These are phyloP conservation scores for Dipteronia dyeriana DNA, from an alignment of 345 rosid species.

Conservation along the genomic window DNA sequence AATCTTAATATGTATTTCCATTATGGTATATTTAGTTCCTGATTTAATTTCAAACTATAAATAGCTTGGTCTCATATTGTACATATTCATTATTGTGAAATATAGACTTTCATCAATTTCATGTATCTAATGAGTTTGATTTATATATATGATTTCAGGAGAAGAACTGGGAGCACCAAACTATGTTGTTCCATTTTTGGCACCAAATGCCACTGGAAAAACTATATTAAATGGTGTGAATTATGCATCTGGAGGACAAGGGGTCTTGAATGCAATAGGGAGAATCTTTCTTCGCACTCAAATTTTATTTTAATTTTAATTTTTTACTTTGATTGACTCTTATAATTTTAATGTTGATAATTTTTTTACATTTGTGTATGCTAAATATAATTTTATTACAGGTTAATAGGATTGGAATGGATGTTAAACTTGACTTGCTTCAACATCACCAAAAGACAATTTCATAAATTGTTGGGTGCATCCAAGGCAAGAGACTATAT, in stretches of 20 bases:
- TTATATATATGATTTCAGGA: slow-evolving; percentile 36
- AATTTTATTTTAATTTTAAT: too few relatives aligned
- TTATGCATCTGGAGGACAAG: slow-evolving; percentile 96
- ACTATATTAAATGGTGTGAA: slow-evolving; percentile 68
- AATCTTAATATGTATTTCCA: background rate
- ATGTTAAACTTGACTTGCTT: slow-evolving; percentile 78
- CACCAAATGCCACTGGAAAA: slow-evolving; percentile 80
- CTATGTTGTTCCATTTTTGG: slow-evolving; percentile 70
- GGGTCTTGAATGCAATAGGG: slow-evolving; percentile 89
- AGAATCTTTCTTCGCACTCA: slow-evolving; percentile 62
- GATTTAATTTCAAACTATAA: too few relatives aligned
- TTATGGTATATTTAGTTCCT: too few relatives aligned
- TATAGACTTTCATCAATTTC: too few relatives aligned
- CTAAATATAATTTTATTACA: slow-evolving; percentile 24
- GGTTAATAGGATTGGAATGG: slow-evolving; percentile 89
- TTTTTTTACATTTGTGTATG: background rate
- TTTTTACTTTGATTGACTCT: background rate
- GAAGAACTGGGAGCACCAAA: slow-evolving; percentile 72
- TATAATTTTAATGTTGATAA: too few relatives aligned
- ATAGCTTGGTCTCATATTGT: too few relatives aligned
- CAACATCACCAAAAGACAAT: slow-evolving; percentile 65
- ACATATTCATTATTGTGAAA: too few relatives aligned
- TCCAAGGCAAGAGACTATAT: slow-evolving; percentile 68
- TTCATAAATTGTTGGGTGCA: slow-evolving; percentile 66
- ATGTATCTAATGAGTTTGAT: background rate